Percentiles rank a stretch among this genome's conserved stretches.
Conservation (phyloP, 1,284 basidiomycete species). For the Ceratobasidium sp. region DNA sequence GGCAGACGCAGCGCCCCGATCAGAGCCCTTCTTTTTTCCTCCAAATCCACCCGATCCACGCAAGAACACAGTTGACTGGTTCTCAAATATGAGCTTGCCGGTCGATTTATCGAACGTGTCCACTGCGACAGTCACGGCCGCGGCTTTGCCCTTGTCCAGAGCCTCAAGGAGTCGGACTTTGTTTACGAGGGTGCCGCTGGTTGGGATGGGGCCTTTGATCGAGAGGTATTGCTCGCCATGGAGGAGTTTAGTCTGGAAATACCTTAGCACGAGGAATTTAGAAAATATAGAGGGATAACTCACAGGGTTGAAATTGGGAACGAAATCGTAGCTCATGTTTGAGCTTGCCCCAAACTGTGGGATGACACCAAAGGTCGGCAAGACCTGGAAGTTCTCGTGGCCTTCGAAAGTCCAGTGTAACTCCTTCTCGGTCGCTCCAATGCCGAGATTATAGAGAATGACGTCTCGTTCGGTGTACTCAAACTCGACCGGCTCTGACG, state of each 20-base stretch:
- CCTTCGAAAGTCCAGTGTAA: conserved; percentile 93
- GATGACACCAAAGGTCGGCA: conserved; percentile 96
- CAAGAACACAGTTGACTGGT: conserved; percentile 91
- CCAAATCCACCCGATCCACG: conserved; percentile 96
- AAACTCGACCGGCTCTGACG: conserved; percentile 64
- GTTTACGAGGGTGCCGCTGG: conserved; percentile 81
- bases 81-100: conserved; percentile 89
- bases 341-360: conserved; percentile 85
- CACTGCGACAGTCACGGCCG: conserved; percentile 80
- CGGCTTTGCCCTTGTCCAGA: conserved; percentile 90
- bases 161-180: conserved; percentile 79
- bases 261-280: not conserved
- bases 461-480: conserved; percentile 89
- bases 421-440: conserved; percentile 94
- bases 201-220: conserved; percentile 89
- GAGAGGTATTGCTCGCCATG: conserved; percentile 97
- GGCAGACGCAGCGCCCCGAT: conserved; percentile 90
- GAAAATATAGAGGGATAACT: conserved; percentile 30
- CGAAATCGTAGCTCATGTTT: conserved; percentile 75
- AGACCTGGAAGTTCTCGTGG: conserved; percentile 81
- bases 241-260: conserved; percentile 84
- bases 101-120: conserved; percentile 81
- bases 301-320: conserved; percentile 95
- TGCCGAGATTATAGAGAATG: conserved; percentile 93
- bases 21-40: conserved; percentile 87